Conservation (phyloP, 2,329 filamentous ascomycete species). For the Pseudogymnoascus sp. region DNA sequence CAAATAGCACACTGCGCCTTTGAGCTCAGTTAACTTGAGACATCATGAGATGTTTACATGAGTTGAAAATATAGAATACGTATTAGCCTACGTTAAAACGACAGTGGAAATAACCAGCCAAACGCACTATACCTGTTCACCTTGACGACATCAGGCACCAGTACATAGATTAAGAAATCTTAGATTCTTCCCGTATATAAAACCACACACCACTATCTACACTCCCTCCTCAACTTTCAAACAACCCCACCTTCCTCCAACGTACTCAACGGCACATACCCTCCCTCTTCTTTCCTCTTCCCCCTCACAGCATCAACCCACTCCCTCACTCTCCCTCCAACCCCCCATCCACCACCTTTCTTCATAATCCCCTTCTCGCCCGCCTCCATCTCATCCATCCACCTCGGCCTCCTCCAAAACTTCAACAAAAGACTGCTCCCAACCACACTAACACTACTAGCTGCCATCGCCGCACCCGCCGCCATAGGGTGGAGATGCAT, state of each 20-base stretch:
- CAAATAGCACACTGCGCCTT: too few species aligned
- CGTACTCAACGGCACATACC: conserved; percentile 50
- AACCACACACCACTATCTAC: not conserved
- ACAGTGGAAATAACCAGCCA: too few species aligned
- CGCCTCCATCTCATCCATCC: conserved; percentile 72
- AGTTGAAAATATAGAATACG: too few species aligned
- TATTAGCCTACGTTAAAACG: too few species aligned
- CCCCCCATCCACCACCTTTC: conserved; percentile 31
- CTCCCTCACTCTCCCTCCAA: conserved; percentile 37
- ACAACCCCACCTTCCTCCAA: conserved; percentile 19
- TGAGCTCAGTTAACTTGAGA: too few species aligned
- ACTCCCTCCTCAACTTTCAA: not conserved
- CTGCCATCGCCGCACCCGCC: conserved; percentile 89
- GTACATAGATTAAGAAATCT: too few species aligned
- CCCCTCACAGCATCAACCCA: conserved; percentile 32
- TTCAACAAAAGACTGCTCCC: conserved; percentile 75
- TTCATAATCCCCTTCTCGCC: conserved; percentile 46
- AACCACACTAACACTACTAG: conserved; percentile 84
- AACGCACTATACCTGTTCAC: too few species aligned
- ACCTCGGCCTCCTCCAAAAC: conserved; percentile 74
- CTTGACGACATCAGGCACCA: too few species aligned
- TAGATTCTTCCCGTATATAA: too few species aligned
- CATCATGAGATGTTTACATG: too few species aligned
- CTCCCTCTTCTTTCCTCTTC: conserved; percentile 40
- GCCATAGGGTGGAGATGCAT: conserved; percentile 87